Evolutionary conservation across 2,329 filamentous ascomycete species (phyloP).

Genomic region (Cordyceps cicadae): DNA sequence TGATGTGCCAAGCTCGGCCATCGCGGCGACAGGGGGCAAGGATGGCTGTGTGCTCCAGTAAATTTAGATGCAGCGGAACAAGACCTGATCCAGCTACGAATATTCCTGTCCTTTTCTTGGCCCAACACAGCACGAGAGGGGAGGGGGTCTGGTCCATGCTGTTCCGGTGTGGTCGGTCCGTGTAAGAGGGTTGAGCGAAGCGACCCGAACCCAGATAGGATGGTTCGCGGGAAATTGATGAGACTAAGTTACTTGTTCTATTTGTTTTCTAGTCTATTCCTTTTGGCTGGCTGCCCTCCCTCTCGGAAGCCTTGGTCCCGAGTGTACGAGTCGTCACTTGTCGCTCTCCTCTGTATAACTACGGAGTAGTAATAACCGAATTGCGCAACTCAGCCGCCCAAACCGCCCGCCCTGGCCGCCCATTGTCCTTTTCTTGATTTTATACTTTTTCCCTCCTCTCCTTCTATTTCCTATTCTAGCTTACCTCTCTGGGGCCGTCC

Average conservation of each 20-base stretch:
- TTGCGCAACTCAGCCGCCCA: too few relatives aligned
- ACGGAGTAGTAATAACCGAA: too few relatives aligned
- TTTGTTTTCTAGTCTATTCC: too few relatives aligned
- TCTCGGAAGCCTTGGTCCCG: too few relatives aligned
- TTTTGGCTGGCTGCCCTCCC: too few relatives aligned
- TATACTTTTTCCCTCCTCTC: not conserved
- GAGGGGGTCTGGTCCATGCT: not conserved
- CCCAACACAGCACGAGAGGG: not conserved
- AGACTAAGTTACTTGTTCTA: too few relatives aligned
- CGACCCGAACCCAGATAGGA: not conserved
- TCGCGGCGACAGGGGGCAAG: not conserved
- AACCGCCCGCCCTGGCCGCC: too few relatives aligned
- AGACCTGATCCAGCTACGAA: not conserved
- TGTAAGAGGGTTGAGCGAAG: not conserved
- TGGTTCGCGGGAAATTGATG: not conserved
- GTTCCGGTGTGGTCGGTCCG: not conserved
- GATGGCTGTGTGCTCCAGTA: not conserved
- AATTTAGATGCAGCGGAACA: not conserved
- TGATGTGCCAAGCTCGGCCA: not conserved
- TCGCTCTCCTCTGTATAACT: too few relatives aligned
- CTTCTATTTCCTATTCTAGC: not conserved
- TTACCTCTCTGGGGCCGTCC: not conserved
- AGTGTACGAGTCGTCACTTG: too few relatives aligned
- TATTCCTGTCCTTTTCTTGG: too few relatives aligned
- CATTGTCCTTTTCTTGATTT: not conserved